Base-by-base conservation (phyloP, 257 asterid genomes). In the Scutellaria minor region DNA sequence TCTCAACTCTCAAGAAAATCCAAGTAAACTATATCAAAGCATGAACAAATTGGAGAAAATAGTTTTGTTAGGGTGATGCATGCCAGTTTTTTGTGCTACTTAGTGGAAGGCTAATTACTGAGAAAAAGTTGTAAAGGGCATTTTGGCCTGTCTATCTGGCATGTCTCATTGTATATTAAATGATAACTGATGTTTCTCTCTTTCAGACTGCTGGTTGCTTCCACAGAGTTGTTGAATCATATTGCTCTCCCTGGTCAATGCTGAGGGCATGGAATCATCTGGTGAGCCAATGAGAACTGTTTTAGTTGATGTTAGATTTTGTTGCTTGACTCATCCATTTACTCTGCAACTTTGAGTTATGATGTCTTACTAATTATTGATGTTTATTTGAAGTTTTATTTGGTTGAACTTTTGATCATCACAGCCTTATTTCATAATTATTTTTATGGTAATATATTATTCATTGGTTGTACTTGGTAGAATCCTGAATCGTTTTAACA, bases 181-280 rank as follows among this genome's bases (percentile, higher is more conserved):
- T 42, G 48, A 39, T 48, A 46, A 64, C 66, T 66, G 47, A 69
- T 64, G 66, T 53, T 62, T 27, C 46, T 56, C 41, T 42, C 78
- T 31, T 68, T 45, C 68, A 31, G 77, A 22, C 58, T 64, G 24
- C 53, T 58, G 74, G 20, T 39, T 63, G 64, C 55, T 45, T 60
- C 70, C 57, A 8, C 37, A 13, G 78, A 72, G 56, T 22, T 68
- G 46, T 61, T 53, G 45, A 64, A 55, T 54, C 59, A 50, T 64
- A 41, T 59, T 65, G 75, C 77, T 70, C 58, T 73, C 64, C 47
- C 76, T 57, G 48, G 72, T 64, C 64, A 57, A 66, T 63, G 69
- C 53, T 62, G 65, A 71, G 74, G 68, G 71, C 79, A 84, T 84
- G 86, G 86, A 81, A 77, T 70, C 83, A 64, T 65, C 83, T 42